Conservation (phyloP, 2,329 filamentous ascomycete species). For the Trichoderma oligosporum region DNA sequence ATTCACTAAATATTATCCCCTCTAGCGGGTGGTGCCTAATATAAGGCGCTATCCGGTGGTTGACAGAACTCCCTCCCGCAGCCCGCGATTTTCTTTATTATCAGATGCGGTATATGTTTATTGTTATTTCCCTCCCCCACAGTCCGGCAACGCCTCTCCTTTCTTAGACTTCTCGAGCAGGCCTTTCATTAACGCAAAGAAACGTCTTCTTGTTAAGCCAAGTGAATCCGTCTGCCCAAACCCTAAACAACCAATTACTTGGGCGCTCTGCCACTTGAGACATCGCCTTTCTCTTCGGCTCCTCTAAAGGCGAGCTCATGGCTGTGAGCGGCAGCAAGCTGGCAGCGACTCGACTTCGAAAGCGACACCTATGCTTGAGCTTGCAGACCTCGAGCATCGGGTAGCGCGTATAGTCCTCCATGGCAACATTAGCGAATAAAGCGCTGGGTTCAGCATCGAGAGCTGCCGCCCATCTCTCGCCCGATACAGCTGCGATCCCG, state of each 20-base stretch:
- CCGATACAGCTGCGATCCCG: slow-evolving; percentile 16
- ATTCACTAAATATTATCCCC: too few species aligned
- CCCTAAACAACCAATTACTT: not conserved
- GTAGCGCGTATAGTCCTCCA: slow-evolving; percentile 19
- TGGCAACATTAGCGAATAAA: slow-evolving; percentile 25
- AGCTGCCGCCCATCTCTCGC: slow-evolving; percentile 21
- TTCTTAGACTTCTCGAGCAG: not conserved
- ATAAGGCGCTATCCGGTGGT: not conserved
- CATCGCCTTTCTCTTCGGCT: not conserved
- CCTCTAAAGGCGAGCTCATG: slow-evolving; percentile 20
- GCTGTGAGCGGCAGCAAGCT: slow-evolving; percentile 17
- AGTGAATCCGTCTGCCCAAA: not conserved
- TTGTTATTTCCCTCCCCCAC: not conserved
- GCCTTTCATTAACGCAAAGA: not conserved
- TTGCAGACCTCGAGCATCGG: slow-evolving; percentile 9
- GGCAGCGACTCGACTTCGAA: slow-evolving; percentile 15
- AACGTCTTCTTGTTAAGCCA: not conserved
- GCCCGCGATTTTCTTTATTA: not conserved
- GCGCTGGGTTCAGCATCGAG: slow-evolving; percentile 24
- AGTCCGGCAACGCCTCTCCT: not conserved
- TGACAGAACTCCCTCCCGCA: not conserved
- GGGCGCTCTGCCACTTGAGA: not conserved
- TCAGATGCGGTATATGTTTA: not conserved
- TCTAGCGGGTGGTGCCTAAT: too few species aligned
- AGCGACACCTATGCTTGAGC: slow-evolving; percentile 18